phyloP scores from a whole-genome alignment of 2,329 filamentous ascomycete genomes.

The Byssothecium circinans region DNA sequence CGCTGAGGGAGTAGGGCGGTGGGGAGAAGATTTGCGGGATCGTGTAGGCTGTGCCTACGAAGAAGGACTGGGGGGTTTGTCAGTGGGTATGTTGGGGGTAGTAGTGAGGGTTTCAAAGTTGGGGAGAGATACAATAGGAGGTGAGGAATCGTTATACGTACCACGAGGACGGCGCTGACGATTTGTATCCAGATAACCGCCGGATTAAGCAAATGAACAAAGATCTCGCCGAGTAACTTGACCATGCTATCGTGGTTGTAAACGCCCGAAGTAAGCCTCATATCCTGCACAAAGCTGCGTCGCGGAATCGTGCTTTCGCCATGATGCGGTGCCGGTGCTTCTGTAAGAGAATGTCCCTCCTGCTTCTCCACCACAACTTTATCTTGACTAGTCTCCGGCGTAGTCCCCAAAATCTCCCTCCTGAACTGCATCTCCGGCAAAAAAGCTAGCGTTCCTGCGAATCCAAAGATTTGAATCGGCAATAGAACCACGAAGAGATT shows the following conservation, averaged over 20 bases:
- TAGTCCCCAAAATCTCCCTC: not conserved
- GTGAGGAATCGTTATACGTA: slow-evolving; percentile 12
- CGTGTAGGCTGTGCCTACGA: slow-evolving; percentile 28
- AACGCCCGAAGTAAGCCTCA: slow-evolving; percentile 15
- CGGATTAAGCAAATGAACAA: slow-evolving; percentile 24
- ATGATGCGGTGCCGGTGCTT: not conserved
- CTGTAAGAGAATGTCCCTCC: not conserved
- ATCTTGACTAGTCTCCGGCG: not conserved
- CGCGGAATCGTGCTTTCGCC: not conserved
- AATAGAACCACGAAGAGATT: slow-evolving; percentile 34
- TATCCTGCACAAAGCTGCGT: slow-evolving; percentile 16
- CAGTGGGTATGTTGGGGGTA: too few relatives aligned
- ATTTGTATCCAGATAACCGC: slow-evolving; percentile 24
- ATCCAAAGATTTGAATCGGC: slow-evolving; percentile 30
- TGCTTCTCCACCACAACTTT: slow-evolving; percentile 6
- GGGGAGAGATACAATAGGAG: too few relatives aligned
- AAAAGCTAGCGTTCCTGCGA: slow-evolving; percentile 27
- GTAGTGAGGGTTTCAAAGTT: too few relatives aligned
- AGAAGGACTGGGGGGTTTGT: slow-evolving; percentile 18
- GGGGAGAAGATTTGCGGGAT: slow-evolving; percentile 26
- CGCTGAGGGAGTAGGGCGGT: slow-evolving; percentile 24
- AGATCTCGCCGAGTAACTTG: slow-evolving; percentile 21
- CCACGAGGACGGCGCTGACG: slow-evolving; percentile 21
- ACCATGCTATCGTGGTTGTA: slow-evolving; percentile 15
- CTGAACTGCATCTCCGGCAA: slow-evolving; percentile 33